Conservation (phyloP, 1,139 yeast species). For the Lodderomyces theae region DNA sequence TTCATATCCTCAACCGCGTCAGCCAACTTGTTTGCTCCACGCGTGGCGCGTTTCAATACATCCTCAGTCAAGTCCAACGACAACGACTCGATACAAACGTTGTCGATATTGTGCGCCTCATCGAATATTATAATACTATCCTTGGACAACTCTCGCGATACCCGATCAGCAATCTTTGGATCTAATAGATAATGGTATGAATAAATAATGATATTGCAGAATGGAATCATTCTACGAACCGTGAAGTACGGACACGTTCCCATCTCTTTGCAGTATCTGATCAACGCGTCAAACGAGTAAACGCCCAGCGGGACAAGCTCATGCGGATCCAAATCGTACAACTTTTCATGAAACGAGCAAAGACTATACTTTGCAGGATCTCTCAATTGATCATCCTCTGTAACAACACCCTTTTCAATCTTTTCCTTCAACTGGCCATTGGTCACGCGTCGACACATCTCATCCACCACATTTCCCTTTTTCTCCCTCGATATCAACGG, state of each 20-base stretch:
- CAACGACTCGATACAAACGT: conserved; percentile 94
- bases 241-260: conserved; percentile 96
- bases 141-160: conserved; percentile 84
- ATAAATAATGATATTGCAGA: conserved; percentile 90
- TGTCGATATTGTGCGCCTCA: conserved; percentile 98
- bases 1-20: conserved; percentile 80
- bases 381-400: conserved; percentile 47
- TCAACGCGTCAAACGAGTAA: conserved; percentile 82
- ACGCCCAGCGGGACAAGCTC: conserved; percentile 90
- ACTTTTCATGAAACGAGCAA: conserved; percentile 87
- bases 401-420: conserved; percentile 56
- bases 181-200: conserved; percentile 94
- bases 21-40: conserved; percentile 77
- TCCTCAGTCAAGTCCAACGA: conserved; percentile 70
- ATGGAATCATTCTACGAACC: conserved; percentile 95
- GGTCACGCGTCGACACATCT: conserved; percentile 90
- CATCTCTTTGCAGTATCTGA: conserved; percentile 70
- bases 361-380: conserved; percentile 29
- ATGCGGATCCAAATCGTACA: conserved; percentile 82
- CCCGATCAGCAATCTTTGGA: conserved; percentile 96
- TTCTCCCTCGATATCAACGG: conserved; percentile 85
- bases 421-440: conserved; percentile 80
- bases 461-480: conserved; percentile 94
- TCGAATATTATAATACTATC: conserved; percentile 94
- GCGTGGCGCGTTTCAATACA: conserved; percentile 41